Evolutionary conservation across 192 early-diverging fungal species (phyloP).

Genomic region (Obelidium mucronatum): DNA sequence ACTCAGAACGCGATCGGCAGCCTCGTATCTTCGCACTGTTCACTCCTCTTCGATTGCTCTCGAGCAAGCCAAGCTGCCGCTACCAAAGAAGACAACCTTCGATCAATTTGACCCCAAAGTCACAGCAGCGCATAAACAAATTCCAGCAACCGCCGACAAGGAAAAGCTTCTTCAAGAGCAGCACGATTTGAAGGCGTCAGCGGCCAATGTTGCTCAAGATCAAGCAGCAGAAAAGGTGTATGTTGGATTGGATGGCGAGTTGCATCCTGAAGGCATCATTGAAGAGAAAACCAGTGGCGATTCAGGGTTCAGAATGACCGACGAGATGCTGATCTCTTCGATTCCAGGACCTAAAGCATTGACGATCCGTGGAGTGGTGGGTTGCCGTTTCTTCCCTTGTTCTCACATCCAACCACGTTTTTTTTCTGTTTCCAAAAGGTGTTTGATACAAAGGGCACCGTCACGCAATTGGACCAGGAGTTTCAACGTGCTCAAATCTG

Average conservation of each 20-base stretch:
- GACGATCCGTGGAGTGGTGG: conserved; percentile 15
- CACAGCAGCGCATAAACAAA: too few relatives aligned
- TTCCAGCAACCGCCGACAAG: not conserved
- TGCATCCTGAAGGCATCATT: not conserved
- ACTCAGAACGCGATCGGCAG: too few relatives aligned
- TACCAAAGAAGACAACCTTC: too few relatives aligned
- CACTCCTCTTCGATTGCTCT: too few relatives aligned
- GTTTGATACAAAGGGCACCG: conserved; percentile 57
- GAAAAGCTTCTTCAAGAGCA: not conserved
- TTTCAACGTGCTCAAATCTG: conserved; percentile 83
- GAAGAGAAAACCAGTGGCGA: not conserved
- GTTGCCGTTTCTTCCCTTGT: not conserved
- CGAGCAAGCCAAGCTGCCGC: too few relatives aligned
- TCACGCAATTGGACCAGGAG: conserved; percentile 76
- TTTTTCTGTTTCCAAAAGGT: not conserved
- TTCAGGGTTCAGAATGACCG: not conserved
- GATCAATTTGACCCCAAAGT: too few relatives aligned
- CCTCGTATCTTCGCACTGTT: too few relatives aligned
- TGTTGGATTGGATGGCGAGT: conserved; percentile 13
- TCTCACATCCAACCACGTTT: not conserved
- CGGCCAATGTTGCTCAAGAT: not conserved
- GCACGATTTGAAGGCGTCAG: not conserved
- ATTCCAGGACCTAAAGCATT: conserved; percentile 17
- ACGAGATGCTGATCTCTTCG: not conserved
- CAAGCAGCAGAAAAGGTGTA: not conserved